phyloP scores from a whole-genome alignment of 2,329 filamentous ascomycete species.

The Westerdykella ornata region DNA sequence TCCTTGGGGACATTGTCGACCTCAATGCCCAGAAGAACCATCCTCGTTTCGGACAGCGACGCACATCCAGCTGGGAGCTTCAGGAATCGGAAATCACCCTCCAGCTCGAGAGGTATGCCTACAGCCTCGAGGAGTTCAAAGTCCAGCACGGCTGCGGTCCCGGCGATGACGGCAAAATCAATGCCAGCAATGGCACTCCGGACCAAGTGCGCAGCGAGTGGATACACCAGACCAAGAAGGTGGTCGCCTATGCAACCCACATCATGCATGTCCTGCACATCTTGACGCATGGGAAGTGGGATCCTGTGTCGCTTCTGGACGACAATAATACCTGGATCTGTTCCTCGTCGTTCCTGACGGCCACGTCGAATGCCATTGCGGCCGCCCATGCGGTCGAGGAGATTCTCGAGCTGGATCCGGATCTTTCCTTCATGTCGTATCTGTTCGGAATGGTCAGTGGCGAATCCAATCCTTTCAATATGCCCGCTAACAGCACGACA shows the following conservation, averaged over 20 bases:
- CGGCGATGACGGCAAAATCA: conserved; percentile 23
- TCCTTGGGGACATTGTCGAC: conserved; percentile 86
- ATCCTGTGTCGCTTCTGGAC: conserved; percentile 81
- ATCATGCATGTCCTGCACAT: conserved; percentile 94
- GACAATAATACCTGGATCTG: conserved; percentile 93
- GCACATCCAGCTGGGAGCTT: conserved; percentile 69
- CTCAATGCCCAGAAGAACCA: conserved; percentile 84
- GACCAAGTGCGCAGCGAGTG: conserved; percentile 55
- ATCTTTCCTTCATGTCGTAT: conserved; percentile 92
- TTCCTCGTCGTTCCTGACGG: conserved; percentile 76
- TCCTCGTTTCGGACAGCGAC: conserved; percentile 71
- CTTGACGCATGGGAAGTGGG: conserved; percentile 84
- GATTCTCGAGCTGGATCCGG: conserved; percentile 84
- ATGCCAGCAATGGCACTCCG: conserved; percentile 30
- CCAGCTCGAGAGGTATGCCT: conserved; percentile 75
- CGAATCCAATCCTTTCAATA: background rate
- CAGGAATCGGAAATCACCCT: conserved; percentile 70
- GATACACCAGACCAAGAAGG: conserved; percentile 77
- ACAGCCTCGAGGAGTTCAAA: conserved; percentile 64
- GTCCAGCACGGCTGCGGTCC: conserved; percentile 40
- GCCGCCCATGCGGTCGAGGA: conserved; percentile 80
- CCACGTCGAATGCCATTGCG: conserved; percentile 80
- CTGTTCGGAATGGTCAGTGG: conserved; percentile 71
- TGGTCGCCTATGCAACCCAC: conserved; percentile 82
- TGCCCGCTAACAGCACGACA: conserved; percentile 4